Evolutionary conservation across 2,329 filamentous ascomycete species (phyloP).

Genomic region (Fusarium napiforme): DNA sequence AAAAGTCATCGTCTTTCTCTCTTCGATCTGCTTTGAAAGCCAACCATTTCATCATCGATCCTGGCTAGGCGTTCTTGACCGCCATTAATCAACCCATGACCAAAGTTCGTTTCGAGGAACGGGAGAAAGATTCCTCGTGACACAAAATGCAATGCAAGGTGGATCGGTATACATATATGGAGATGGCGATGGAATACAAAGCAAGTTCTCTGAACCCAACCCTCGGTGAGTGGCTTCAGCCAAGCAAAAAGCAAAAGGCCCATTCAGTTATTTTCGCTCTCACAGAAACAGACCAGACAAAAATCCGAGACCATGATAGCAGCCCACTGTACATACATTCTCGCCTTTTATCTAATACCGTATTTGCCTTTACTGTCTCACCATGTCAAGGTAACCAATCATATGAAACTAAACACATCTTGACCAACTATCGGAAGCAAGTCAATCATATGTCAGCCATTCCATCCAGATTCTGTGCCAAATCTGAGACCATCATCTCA

Average conservation of each 20-base stretch:
- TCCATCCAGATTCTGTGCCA: neutral
- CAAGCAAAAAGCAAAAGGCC: slow-evolving; percentile 9
- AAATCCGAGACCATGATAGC: neutral
- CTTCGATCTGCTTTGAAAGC: neutral
- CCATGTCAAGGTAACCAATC: neutral
- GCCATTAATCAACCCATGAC: slow-evolving; percentile 20
- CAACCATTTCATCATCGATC: slow-evolving; percentile 13
- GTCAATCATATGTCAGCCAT: slow-evolving; percentile 8
- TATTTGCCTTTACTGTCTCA: neutral
- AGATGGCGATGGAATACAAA: slow-evolving; percentile 24
- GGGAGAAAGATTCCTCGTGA: neutral
- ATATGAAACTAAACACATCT: slow-evolving; percentile 14
- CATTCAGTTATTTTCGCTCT: neutral
- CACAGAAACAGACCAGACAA: slow-evolving; percentile 6
- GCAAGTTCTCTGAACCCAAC: slow-evolving; percentile 13
- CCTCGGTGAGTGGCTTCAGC: neutral
- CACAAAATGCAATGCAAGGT: slow-evolving; percentile 8
- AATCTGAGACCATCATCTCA: neutral
- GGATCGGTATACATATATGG: neutral
- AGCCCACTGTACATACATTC: neutral
- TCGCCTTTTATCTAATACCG: slow-evolving; percentile 4
- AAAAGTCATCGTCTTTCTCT: neutral
- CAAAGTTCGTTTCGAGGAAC: neutral
- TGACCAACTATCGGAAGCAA: neutral
- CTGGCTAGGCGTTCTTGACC: slow-evolving; percentile 17